Evolutionary conservation across 345 rosid species (phyloP).

Genomic region (Hibiscus mutabilis): DNA sequence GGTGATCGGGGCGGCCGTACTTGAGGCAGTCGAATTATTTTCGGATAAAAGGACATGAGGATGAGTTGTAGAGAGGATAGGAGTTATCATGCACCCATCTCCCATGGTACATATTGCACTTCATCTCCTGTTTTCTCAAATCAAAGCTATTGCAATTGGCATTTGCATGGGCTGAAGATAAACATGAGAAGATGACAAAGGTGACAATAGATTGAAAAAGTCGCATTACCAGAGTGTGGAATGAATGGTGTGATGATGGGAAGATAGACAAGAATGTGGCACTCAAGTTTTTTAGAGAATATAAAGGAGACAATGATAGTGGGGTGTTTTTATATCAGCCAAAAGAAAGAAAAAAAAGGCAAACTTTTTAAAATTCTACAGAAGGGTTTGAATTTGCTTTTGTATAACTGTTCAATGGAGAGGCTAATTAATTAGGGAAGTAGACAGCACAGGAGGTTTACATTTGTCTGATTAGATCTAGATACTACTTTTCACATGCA

Average conservation of each 20-base stretch:
- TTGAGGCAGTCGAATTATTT: constrained; percentile 75
- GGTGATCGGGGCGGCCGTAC: constrained; percentile 67
- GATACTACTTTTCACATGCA: constrained; percentile 16
- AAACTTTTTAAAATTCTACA: not conserved
- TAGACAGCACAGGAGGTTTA: not conserved
- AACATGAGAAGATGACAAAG: constrained; percentile 1
- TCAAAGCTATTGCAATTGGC: not conserved
- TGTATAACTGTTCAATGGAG: not conserved
- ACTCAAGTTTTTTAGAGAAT: no score
- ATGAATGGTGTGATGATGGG: not conserved
- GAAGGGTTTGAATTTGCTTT: not conserved
- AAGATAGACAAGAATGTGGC: not conserved
- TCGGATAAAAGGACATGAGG: constrained; percentile 61
- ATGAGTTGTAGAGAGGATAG: constrained; percentile 64
- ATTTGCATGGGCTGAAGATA: not conserved
- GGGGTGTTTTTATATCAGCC: not conserved
- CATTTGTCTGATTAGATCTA: not conserved
- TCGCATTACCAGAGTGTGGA: not conserved
- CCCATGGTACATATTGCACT: constrained; percentile 58
- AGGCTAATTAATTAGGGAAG: not conserved
- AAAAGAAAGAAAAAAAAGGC: not conserved
- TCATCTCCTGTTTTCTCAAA: not conserved
- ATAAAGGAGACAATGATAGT: not conserved
- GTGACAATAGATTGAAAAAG: not conserved
- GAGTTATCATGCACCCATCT: constrained; percentile 62